phyloP scores from a whole-genome alignment of 345 rosid genomes.

The Aethionema arabicum region DNA sequence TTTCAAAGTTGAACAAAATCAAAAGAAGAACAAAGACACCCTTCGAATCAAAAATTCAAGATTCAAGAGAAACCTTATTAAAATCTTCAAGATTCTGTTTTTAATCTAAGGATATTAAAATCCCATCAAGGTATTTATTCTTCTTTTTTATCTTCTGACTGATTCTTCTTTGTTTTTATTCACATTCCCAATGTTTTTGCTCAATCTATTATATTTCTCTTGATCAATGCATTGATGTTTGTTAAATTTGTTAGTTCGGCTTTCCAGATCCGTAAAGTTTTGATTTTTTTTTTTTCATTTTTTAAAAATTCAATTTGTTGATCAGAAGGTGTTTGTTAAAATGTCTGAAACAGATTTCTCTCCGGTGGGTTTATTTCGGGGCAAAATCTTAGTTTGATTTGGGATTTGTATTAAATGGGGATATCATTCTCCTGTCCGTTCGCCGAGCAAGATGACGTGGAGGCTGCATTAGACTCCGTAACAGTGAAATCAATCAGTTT shows the following conservation, averaged over 20 bases:
- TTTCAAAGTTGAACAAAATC: neutral
- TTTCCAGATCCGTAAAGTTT: slow-evolving; percentile 39
- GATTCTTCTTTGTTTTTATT: neutral
- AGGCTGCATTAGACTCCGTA: slow-evolving; percentile 63
- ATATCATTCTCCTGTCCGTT: slow-evolving; percentile 59
- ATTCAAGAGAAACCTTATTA: slow-evolving; percentile 4
- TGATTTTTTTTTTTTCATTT: neutral
- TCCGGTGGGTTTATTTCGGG: slow-evolving; percentile 22
- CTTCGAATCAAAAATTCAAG: slow-evolving; percentile 11
- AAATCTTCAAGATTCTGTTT: slow-evolving; percentile 25
- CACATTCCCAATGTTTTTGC: too few species aligned
- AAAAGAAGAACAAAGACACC: slow-evolving; percentile 12
- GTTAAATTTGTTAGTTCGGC: too few species aligned
- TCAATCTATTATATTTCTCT: too few species aligned
- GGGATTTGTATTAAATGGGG: slow-evolving; percentile 58
- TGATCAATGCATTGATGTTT: too few species aligned
- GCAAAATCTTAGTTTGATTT: slow-evolving; percentile 22
- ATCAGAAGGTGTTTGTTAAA: slow-evolving; percentile 19
- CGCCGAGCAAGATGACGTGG: slow-evolving; percentile 55
- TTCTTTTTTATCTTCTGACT: neutral
- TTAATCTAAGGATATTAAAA: neutral
- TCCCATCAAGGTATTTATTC: neutral
- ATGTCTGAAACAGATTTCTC: slow-evolving; percentile 34
- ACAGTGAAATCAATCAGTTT: slow-evolving; percentile 72
- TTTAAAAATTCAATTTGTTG: neutral